Evolutionary conservation across 2,329 filamentous ascomycete species (phyloP).

Genomic region (Scopulariopsis brevicaulis): DNA sequence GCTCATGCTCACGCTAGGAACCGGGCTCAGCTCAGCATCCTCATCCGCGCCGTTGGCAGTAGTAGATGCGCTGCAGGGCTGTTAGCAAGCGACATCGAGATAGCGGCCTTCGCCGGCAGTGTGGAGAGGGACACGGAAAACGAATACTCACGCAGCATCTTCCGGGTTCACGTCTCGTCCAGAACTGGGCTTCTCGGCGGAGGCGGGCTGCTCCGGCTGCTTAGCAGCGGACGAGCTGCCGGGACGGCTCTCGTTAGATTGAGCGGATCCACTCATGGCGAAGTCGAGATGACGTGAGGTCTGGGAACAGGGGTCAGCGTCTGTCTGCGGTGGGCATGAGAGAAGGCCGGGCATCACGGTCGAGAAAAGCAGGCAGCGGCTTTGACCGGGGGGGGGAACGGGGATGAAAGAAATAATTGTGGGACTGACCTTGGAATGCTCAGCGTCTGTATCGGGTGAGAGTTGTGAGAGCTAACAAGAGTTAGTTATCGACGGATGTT

Average conservation of each 20-base stretch:
- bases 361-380: not conserved
- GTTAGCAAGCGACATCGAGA: not conserved
- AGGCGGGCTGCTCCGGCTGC: not conserved
- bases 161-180: not conserved
- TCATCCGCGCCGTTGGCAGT: constrained; percentile 15
- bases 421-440: not conserved
- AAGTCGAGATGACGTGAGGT: not conserved
- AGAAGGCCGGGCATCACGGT: not conserved
- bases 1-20: constrained; percentile 23
- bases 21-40: constrained; percentile 24
- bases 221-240: not conserved
- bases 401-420: not conserved
- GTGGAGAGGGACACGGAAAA: not conserved
- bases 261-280: not conserved
- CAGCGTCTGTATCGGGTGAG: not conserved
- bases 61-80: not conserved
- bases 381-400: not conserved
- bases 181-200: not conserved
- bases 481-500: not conserved
- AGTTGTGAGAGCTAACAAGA: not conserved
- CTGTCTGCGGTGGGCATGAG: not conserved
- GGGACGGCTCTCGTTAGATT: not conserved
- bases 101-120: not conserved
- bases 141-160: not conserved
- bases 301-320: not conserved